phyloP scores from a whole-genome alignment of 306 rosid genomes.

The Parietaria judaica region DNA sequence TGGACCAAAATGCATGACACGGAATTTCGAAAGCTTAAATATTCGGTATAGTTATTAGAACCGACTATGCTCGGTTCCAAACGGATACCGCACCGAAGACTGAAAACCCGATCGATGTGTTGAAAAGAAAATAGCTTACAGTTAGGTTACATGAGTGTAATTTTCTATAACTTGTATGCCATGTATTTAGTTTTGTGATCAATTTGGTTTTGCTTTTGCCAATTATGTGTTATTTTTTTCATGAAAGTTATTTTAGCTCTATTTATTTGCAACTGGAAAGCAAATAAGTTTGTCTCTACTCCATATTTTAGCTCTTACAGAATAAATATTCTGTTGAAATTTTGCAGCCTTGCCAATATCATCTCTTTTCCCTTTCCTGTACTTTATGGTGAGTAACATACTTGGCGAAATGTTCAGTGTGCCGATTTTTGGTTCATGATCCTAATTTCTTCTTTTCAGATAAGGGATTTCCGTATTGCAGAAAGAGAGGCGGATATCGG shows the following conservation, averaged over 20 bases:
- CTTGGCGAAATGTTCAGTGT: too few species aligned
- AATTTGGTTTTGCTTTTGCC: neutral
- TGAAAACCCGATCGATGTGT: too few species aligned
- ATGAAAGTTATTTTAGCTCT: neutral
- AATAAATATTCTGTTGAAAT: neutral
- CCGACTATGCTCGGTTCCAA: too few species aligned
- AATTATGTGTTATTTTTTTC: neutral
- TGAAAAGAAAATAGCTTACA: too few species aligned
- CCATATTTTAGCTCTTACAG: neutral
- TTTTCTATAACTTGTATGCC: too few species aligned
- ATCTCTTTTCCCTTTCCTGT: slow-evolving; percentile 35
- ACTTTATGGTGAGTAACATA: slow-evolving; percentile 35
- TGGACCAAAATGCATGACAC: too few species aligned
- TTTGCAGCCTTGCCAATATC: slow-evolving; percentile 42
- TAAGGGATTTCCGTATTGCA: slow-evolving; percentile 65
- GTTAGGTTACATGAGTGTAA: too few species aligned
- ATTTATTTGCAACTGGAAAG: neutral
- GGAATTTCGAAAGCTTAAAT: too few species aligned
- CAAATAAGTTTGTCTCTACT: neutral
- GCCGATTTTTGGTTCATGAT: too few species aligned
- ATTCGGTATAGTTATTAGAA: too few species aligned
- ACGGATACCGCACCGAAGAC: too few species aligned
- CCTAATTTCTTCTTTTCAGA: slow-evolving; percentile 20
- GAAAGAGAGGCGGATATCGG: slow-evolving; percentile 60
- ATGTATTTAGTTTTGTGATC: too few species aligned